Evolutionary conservation across 345 rosid species (phyloP), one percentile per base, ranked within the genome.

Genomic region (Jatropha curcas): DNA sequence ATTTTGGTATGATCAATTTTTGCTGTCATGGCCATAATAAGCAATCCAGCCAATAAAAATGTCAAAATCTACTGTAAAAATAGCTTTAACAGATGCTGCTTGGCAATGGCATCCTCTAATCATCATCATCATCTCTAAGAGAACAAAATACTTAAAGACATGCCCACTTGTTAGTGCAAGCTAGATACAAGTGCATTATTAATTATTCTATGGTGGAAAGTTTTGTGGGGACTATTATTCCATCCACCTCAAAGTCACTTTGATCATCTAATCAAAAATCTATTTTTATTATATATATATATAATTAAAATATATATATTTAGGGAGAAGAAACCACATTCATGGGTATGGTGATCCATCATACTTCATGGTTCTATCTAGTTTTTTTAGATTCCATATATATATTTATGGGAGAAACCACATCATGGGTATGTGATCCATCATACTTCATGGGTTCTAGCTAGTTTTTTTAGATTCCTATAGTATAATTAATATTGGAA

Each of bases 181-280:
- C 68, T 51, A 71, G 70, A 68, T 70, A 34, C 64, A 76, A 77
- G 37, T 84, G 80, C 83, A 76, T 79, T 71, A 72, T 67, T 76
- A 71, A 66, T 77, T 82, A 84, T 86, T 84, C 82, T 61, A 63
- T 19, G 79, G 86, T 78, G 74, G 82, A 77, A 80, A 69, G 71
- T 65, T 72, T 13, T 75, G 87, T 76, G 83, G 89, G 87, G 85
- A 75, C 87, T 80, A 63, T 74, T 69, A 84, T 82, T 82, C 82
- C 82, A 72, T 74, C 63, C 77, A 71, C 82, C 78, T 80, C 76
- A 73, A 80, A 75, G 30, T 77, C 67, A 69, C 76, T 83, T 73
- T 77, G 67, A 79, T 77, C 62, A 62, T 64, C 72, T 30, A 37
- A 60, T 65, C 39, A 57, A 70, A 30, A n/a, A n/a, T 51, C 34